phyloP scores from a whole-genome alignment of 805 yeast genomes.

The Kregervanrija delftensis region DNA sequence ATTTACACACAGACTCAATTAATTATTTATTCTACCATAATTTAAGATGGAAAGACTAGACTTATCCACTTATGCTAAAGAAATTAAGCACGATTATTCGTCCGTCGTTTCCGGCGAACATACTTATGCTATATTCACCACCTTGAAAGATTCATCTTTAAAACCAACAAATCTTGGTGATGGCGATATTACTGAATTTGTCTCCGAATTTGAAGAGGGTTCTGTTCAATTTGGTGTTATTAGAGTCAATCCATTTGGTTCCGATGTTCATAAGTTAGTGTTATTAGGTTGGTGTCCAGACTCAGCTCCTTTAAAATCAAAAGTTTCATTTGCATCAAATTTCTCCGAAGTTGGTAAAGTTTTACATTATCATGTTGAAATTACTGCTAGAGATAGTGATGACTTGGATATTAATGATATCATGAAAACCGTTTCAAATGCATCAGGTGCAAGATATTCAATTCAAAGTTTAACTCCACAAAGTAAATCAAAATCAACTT shows the following conservation, averaged over 20 bases:
- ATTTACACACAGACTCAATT: no score
- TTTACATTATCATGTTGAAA: conserved; percentile 89
- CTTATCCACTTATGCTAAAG: conserved; percentile 63
- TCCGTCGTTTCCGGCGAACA: conserved; percentile 73
- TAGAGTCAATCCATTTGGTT: conserved; percentile 84
- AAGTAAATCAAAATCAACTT: conserved; percentile 22
- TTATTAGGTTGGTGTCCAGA: conserved; percentile 97
- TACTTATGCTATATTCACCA: conserved; percentile 77
- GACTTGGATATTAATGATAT: conserved; percentile 80
- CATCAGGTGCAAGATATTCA: conserved; percentile 94
- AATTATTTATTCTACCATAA: neutral
- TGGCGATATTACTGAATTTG: conserved; percentile 70
- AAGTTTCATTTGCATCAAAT: conserved; percentile 71
- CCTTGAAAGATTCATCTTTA: conserved; percentile 48
- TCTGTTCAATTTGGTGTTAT: conserved; percentile 87
- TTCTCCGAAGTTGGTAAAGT: conserved; percentile 68
- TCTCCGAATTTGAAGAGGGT: conserved; percentile 77
- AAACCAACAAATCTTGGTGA: conserved; percentile 45
- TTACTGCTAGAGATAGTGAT: conserved; percentile 91
- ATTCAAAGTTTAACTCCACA: conserved; percentile 34
- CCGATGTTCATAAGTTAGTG: conserved; percentile 78
- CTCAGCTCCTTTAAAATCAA: conserved; percentile 74
- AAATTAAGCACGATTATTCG: conserved; percentile 69
- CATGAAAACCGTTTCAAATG: conserved; percentile 70
- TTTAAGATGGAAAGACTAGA: conserved; percentile 47